Base-by-base conservation (phyloP, 768 basidiomycete species). In the Clathrus columnatus region DNA sequence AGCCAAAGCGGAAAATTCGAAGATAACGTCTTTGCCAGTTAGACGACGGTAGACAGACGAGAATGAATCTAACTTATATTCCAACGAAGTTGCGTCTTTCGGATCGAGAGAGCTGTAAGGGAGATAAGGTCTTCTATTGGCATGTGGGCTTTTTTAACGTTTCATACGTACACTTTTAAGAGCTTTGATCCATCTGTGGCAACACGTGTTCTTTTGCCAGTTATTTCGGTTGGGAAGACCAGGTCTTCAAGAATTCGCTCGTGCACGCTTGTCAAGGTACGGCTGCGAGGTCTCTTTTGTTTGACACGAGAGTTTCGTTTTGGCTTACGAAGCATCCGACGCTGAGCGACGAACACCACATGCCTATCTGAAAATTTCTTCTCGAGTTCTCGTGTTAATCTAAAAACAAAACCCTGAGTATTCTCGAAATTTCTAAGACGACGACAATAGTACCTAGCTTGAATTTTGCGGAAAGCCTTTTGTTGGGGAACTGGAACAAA, bases 341-440 rank as follows among this genome's bases (percentile, higher is more conserved):
- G 92, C 76, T 99, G 96, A 54, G 90, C 96, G 70, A 98, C 84
- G 72, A 99, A 98, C 57, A 99, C 91, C 70, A 99, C 92, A 75
- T 98, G 94, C 70, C 93, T 85, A 77, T 98, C 96, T 46, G 96
- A 91, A 78, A 99, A 97, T 76, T 99, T 99, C 84, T 99, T 99
- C 84, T 99, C 96, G 67, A 99, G 82, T 71, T 98, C 95, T 53
- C 95, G 87, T 59, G 95, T 97, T 69, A 98, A 87, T 72, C 95
- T 98, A 67, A 21, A 36, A 50, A 48, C 52, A 50, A n/a, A n/a
- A n/a, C n/a, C n/a, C n/a, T n/a, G n/a, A n/a, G n/a, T 20, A 57
- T 55, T 16, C 14, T 47, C n/a, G 48, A 36, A 10, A 47, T 47
- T 8, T 29, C 41, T 16, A 30, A 48, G 18, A 20, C 11, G 21